Percentiles rank a stretch among this genome's conserved stretches.
These are phyloP conservation scores for Cymbopogon citratus DNA, from an alignment of 176 grass and related monocot genomes.

Conservation along the genomic window DNA sequence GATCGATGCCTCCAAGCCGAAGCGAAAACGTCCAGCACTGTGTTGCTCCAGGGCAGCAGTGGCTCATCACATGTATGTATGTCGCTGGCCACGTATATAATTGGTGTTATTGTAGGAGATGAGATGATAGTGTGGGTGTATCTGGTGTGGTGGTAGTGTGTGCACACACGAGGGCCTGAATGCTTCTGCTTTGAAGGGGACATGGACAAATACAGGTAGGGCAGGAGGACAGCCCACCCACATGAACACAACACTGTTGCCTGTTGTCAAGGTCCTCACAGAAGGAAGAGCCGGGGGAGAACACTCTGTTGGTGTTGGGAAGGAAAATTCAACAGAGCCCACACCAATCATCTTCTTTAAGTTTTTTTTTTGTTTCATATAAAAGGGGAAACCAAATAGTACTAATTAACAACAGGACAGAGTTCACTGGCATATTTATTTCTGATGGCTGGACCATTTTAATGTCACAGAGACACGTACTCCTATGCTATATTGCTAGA, in stretches of 20 bases:
- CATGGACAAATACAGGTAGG: conserved; percentile 22
- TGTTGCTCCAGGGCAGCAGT: conserved; percentile 23
- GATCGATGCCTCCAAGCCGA: not conserved
- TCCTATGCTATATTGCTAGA: not conserved
- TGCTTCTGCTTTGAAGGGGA: conserved; percentile 24
- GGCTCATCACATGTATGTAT: not conserved
- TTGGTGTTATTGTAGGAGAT: not conserved
- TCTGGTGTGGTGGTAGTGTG: not conserved
- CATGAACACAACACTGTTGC: not conserved
- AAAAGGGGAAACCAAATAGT: not conserved
- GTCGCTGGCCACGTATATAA: not conserved
- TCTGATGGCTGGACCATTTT: not conserved
- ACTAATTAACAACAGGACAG: not conserved
- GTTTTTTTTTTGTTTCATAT: no score
- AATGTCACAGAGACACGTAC: no score
- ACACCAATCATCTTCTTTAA: no score
- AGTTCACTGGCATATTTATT: not conserved
- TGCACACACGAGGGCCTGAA: not conserved
- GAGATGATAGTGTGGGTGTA: not conserved
- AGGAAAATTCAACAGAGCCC: not conserved
- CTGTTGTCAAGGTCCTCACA: not conserved
- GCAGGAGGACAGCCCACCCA: conserved; percentile 30
- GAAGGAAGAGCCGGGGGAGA: not conserved
- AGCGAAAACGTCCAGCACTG: not conserved
- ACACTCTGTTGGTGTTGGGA: not conserved